Evolutionary conservation across 345 rosid species (phyloP).

Genomic region (Clausena lansium): DNA sequence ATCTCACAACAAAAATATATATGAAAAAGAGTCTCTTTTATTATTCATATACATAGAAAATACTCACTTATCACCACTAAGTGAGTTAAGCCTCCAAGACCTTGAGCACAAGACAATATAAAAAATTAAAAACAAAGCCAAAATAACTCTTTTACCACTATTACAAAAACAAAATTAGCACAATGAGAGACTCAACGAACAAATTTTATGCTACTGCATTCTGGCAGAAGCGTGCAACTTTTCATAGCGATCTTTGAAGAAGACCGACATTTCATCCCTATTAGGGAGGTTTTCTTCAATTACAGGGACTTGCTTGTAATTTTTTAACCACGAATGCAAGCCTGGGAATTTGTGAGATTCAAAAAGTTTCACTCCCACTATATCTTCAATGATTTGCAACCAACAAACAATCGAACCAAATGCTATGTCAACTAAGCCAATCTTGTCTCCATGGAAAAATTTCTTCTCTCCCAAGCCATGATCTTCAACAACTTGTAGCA

Average conservation of each 20-base stretch:
- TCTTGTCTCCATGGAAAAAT: background rate
- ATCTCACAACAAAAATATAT: no score
- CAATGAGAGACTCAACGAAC: background rate
- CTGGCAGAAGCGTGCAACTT: background rate
- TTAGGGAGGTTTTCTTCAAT: background rate
- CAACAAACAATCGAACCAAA: background rate
- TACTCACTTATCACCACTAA: no score
- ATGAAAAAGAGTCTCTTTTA: fast-evolving
- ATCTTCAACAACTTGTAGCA: slow-evolving; percentile 3
- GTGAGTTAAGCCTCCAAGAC: no score
- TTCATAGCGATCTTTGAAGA: background rate
- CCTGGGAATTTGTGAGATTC: slow-evolving; percentile 4
- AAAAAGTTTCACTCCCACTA: background rate
- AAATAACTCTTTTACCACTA: background rate
- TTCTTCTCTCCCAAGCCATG: background rate
- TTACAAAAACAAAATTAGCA: background rate
- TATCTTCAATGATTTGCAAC: background rate
- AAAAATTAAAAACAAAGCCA: background rate
- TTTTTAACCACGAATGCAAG: background rate
- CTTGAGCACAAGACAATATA: background rate
- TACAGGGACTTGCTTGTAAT: background rate
- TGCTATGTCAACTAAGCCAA: slow-evolving; percentile 5
- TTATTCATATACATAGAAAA: no score
- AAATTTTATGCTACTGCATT: background rate
- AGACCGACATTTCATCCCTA: background rate